Conservation (phyloP, 352 stramenopile species). For the Globisporangium orthogonon region DNA sequence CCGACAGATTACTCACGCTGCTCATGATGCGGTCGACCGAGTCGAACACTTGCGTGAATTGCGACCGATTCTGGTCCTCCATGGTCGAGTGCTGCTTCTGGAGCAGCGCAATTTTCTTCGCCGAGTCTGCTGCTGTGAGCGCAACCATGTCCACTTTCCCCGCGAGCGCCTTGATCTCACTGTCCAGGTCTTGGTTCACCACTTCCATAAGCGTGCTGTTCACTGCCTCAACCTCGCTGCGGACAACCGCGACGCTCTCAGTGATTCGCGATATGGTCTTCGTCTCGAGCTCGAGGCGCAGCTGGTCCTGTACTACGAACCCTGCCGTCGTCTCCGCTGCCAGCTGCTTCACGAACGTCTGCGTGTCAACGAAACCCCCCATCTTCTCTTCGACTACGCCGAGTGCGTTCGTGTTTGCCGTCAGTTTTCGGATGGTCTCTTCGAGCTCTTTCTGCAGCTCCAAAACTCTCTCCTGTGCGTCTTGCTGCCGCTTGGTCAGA, state of each 20-base stretch:
- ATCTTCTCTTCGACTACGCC: slow-evolving; percentile 48
- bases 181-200: slow-evolving; percentile 51
- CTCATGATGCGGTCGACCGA: slow-evolving; percentile 54
- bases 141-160: slow-evolving; percentile 48
- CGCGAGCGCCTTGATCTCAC: slow-evolving; percentile 42
- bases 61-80: slow-evolving; percentile 51
- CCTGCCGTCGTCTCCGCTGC: slow-evolving; percentile 33
- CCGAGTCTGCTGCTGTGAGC: slow-evolving; percentile 41
- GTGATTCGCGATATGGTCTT: slow-evolving; percentile 46
- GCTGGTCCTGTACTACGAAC: slow-evolving; percentile 27
- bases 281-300: slow-evolving; percentile 47
- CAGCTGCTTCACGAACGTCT: slow-evolving; percentile 34
- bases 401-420: slow-evolving; percentile 29
- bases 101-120: slow-evolving; percentile 47
- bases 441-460: slow-evolving; percentile 39
- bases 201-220: slow-evolving; percentile 45
- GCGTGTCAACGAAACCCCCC: slow-evolving; percentile 49
- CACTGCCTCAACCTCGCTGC: slow-evolving; percentile 41
- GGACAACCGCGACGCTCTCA: slow-evolving; percentile 38
- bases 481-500: slow-evolving; percentile 40
- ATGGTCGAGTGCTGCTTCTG: slow-evolving; percentile 47
- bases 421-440: slow-evolving; percentile 49
- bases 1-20: slow-evolving; percentile 61
- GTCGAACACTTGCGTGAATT: slow-evolving; percentile 62
- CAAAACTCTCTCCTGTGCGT: slow-evolving; percentile 22